Conservation (phyloP, 2,329 filamentous ascomycete genomes). For the Ploettnerulaceae sp. region DNA sequence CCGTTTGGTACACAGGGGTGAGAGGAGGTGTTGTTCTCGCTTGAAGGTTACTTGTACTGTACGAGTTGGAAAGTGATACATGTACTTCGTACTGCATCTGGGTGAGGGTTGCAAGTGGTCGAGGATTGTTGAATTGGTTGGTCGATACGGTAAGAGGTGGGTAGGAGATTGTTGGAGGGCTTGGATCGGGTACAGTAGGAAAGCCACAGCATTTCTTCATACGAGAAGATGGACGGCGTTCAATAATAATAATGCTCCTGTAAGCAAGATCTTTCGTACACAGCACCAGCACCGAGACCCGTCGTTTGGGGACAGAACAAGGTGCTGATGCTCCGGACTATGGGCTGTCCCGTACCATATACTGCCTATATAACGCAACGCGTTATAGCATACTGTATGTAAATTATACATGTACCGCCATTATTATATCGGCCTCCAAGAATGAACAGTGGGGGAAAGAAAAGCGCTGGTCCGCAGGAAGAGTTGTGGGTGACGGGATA, state of each 20-base stretch:
- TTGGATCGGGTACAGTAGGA: constrained; percentile 4
- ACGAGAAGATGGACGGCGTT: too few species aligned
- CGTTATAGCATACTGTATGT: background rate
- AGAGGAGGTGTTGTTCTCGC: background rate
- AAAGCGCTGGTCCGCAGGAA: background rate
- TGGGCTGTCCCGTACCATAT: background rate
- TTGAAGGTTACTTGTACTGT: too few species aligned
- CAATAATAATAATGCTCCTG: too few species aligned
- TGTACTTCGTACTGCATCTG: too few species aligned
- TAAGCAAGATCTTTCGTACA: too few species aligned
- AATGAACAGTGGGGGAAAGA: constrained; percentile 3
- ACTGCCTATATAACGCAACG: background rate
- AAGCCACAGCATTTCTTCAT: too few species aligned
- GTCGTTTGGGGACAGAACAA: background rate
- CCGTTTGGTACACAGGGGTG: constrained; percentile 6
- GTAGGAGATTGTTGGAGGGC: constrained; percentile 1
- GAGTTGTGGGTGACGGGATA: background rate
- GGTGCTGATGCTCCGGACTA: background rate
- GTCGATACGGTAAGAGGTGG: background rate
- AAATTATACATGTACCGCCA: constrained; percentile 1
- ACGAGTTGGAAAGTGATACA: too few species aligned
- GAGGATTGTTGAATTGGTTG: background rate
- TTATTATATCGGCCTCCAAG: background rate
- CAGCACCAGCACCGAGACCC: background rate
- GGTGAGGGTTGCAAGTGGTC: constrained; percentile 5